Base-by-base conservation (phyloP, 2,329 filamentous ascomycete species). In the Penicillium sp. region DNA sequence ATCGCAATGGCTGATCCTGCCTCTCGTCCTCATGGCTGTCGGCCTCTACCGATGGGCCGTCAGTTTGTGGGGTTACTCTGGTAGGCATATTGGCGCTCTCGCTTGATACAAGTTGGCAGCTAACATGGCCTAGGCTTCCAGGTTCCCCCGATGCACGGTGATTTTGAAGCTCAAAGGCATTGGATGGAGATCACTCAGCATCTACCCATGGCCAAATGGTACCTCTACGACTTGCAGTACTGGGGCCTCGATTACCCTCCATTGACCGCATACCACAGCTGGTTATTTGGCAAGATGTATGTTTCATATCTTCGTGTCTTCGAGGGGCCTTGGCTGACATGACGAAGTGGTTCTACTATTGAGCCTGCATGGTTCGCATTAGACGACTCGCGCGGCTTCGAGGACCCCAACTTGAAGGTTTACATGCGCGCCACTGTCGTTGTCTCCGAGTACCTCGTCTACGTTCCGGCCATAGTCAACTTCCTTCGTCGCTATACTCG, bases 221-320 rank as follows among this genome's bases (percentile, higher is more conserved):
- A 98, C 71, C 95, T 95, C 66, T 89, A 98, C 69, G 91, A 98
- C 67, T 77, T 97, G 39, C 80, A 92, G 64, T 98, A 92, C 86
- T 98, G 93, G 93, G 95, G 95, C 0, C 79, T 98, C 58, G 93
- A 98, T 73, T 98, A 98, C 69, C 93, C 93, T 49, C 93, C 93
- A 45, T 80, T 98, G 72, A 98, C 93, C 46, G 95, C 93, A 44
- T 98, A 98, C 73, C 93, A 98, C 72, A 96, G 91, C 75, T 97
- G 91, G 92, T 66, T 93, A n/a, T 75, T 95, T 53, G 93, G 93
- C 55, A 87, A 86, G 71, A 81, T 96, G 76, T 83, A 73, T 56
- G 79, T 67, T 13, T 25, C n/a, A 58, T 59, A 49, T 55, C 44
- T 24, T 10, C 6, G 18, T 25, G 1, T 1, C 8, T 8, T 27